Percentiles rank a stretch among this genome's conserved stretches.
Evolutionary conservation across 257 asterid genomes (phyloP).

Genomic region (Oldenlandia corymbosa): DNA sequence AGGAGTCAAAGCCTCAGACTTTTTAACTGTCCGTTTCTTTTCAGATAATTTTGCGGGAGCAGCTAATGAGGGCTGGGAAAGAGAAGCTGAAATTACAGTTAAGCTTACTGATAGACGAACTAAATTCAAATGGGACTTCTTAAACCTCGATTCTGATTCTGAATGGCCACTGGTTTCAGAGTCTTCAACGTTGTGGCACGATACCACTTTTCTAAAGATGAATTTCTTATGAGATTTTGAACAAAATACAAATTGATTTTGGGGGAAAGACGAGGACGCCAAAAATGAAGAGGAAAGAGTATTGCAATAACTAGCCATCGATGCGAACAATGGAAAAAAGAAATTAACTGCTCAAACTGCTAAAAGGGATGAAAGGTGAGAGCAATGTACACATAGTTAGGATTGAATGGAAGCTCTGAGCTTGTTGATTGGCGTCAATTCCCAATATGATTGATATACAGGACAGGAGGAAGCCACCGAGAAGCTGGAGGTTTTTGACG

Average conservation of each 20-base stretch:
- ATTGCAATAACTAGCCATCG: slow-evolving; percentile 44
- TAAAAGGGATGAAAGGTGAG: neutral
- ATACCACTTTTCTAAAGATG: slow-evolving; percentile 4
- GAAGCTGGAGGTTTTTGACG: too few species aligned
- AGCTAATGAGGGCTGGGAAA: slow-evolving; percentile 55
- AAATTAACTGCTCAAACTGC: too few species aligned
- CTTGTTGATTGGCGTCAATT: too few species aligned
- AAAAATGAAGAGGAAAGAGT: slow-evolving; percentile 40
- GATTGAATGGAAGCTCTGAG: neutral
- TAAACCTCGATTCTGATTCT: slow-evolving; percentile 34
- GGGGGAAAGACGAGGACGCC: slow-evolving; percentile 27
- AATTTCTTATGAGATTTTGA: slow-evolving; percentile 34
- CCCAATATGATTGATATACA: too few species aligned
- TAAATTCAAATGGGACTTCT: slow-evolving; percentile 32
- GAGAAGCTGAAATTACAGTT: slow-evolving; percentile 63
- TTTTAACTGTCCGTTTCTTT: slow-evolving; percentile 42
- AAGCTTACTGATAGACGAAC: slow-evolving; percentile 57
- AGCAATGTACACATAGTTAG: slow-evolving; percentile 7
- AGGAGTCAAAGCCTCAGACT: slow-evolving; percentile 47
- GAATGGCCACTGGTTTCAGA: slow-evolving; percentile 5
- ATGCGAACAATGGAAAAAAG: neutral
- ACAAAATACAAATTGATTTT: slow-evolving; percentile 24
- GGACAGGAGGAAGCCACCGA: too few species aligned
- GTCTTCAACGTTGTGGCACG: slow-evolving; percentile 6
- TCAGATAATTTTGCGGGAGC: slow-evolving; percentile 60